These are phyloP conservation scores for Lachancea quebecensis DNA, from an alignment of 805 yeast species.

Conservation along the genomic window DNA sequence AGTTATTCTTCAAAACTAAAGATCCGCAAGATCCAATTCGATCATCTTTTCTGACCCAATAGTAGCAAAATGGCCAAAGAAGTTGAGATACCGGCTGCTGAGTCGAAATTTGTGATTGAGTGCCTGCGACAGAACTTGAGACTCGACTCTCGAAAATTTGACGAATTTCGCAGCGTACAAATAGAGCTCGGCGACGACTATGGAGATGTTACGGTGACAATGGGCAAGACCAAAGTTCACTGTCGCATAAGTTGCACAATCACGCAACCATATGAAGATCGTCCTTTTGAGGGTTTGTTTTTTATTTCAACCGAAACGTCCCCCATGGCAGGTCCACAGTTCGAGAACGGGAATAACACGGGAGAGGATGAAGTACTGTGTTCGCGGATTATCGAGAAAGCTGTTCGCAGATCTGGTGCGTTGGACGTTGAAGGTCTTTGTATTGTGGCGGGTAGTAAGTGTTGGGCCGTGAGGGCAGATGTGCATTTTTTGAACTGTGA, in stretches of 20 bases:
- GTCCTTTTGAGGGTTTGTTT: constrained; percentile 91
- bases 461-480: constrained; percentile 90
- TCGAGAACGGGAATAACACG: constrained; percentile 62
- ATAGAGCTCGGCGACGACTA: constrained; percentile 61
- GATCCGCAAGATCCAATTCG: too few relatives aligned
- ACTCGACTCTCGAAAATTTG: constrained; percentile 60
- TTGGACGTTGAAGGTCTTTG: constrained; percentile 86
- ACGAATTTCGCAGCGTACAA: constrained; percentile 58
- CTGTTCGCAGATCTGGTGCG: constrained; percentile 84
- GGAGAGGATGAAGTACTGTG: constrained; percentile 78
- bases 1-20: too few relatives aligned
- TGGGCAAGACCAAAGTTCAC: constrained; percentile 59
- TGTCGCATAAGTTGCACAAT: constrained; percentile 64
- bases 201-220: constrained; percentile 71
- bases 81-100: constrained; percentile 57
- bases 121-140: constrained; percentile 58
- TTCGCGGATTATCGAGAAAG: constrained; percentile 80
- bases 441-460: constrained; percentile 81
- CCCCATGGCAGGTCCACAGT: constrained; percentile 83
- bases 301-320: constrained; percentile 77
- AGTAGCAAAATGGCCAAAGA: constrained; percentile 46
- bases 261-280: constrained; percentile 73
- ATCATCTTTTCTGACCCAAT: too few relatives aligned
- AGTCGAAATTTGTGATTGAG: constrained; percentile 52
- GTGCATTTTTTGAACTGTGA: constrained; percentile 84